Base-by-base conservation (phyloP, 2,329 filamentous ascomycete genomes). In the Penicillium hesseltinei region DNA sequence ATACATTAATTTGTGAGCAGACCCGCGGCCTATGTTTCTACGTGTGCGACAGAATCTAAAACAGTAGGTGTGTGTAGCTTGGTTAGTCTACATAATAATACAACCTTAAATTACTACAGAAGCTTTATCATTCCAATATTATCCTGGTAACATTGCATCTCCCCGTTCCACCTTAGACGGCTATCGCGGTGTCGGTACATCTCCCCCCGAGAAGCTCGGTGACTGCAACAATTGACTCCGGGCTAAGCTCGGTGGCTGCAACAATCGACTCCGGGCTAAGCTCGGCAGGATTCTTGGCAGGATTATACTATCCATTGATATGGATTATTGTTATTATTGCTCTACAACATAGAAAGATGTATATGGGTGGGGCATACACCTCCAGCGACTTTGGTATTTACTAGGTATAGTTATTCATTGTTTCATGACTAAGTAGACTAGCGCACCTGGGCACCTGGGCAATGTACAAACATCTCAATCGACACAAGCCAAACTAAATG, bases 381-480 rank as follows among this genome's bases (percentile, higher is more conserved):
- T 8, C 21, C 7, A 23, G 21, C 5, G 7, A 25, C 39, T 21
- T 31, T 15, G n/a, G 49, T 51, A 51, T 43, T 15, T 39, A 23
- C 27, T 43, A 35, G 29, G 38, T 33, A 25, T 21, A 21, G 23
- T 7, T 25, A 43, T 27, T 51, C n/a, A 42, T 10, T 5, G 17
- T 29, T 44, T 44, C 25, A 21, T 21, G 19, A 21, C 19, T 31
- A 9, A 8, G 17, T 44, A 42, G 21, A 17, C 21, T 42, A 43
- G 40, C 5, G 5, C 19, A 21, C 19, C 19, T 21, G n/a, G n/a
- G n/a, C n/a, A 21, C 1, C 19, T 21, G 2, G 19, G 19, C 25
- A 51, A 51, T 43, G 23, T 58, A 58, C 44, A 58, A 31, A 46
- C 27, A 21, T 46, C 27, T 33, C n/a, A n/a, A 46, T 31, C 11